A percentile compares a stretch with the other conserved stretches of the same genome.
Conservation (phyloP, 2,329 filamentous ascomycete genomes). For the Diplodia mutila region DNA sequence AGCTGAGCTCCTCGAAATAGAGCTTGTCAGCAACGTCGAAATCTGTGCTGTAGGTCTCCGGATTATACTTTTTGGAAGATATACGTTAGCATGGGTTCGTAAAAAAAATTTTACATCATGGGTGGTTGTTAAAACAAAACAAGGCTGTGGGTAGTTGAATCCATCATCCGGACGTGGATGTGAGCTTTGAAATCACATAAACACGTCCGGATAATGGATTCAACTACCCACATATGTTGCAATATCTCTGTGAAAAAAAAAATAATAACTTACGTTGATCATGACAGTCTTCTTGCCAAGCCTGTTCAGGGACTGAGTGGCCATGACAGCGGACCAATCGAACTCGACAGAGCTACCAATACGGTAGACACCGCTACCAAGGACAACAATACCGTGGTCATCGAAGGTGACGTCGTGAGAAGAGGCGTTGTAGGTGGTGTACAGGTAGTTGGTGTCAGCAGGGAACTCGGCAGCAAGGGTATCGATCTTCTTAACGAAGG, state of each 20-base stretch:
- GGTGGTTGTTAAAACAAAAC: slow-evolving; percentile 47
- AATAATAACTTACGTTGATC: slow-evolving; percentile 66
- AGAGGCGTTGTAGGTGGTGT: slow-evolving; percentile 96
- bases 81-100: slow-evolving; percentile 27
- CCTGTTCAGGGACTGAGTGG: slow-evolving; percentile 77
- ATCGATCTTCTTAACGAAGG: slow-evolving; percentile 98
- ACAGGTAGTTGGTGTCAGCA: slow-evolving; percentile 91
- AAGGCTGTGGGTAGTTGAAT: too few relatives aligned
- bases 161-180: too few relatives aligned
- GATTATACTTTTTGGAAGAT: slow-evolving; percentile 59
- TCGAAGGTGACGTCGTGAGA: slow-evolving; percentile 93
- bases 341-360: slow-evolving; percentile 98
- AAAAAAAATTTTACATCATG: too few relatives aligned
- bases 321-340: slow-evolving; percentile 96
- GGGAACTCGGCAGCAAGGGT: slow-evolving; percentile 97
- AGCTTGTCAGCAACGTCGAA: slow-evolving; percentile 87
- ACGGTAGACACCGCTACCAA: slow-evolving; percentile 94
- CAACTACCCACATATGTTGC: too few relatives aligned
- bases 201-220: too few relatives aligned
- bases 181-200: too few relatives aligned
- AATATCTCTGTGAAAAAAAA: too few relatives aligned
- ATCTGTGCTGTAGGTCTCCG: slow-evolving; percentile 81
- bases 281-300: slow-evolving; percentile 97
- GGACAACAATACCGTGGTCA: slow-evolving; percentile 84
- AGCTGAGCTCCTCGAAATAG: slow-evolving; percentile 96